Percentiles rank a stretch among this genome's conserved stretches.
Evolutionary conservation across 805 yeast species (phyloP).

Genomic region (Zygosaccharomyces kombuchaensis): DNA sequence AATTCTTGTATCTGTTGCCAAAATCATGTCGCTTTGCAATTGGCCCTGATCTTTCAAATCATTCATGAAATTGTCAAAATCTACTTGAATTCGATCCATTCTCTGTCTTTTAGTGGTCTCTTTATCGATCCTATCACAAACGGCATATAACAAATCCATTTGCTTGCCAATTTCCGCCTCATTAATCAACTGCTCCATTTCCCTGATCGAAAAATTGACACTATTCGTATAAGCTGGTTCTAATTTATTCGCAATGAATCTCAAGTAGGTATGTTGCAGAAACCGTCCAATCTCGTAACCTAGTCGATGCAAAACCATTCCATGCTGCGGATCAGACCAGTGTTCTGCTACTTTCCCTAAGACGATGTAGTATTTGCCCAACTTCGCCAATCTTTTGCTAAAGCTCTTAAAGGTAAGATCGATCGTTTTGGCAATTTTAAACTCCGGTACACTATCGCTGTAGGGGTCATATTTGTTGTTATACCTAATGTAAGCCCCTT

Average conservation of each 20-base stretch:
- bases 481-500: conserved; percentile 73
- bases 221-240: conserved; percentile 51
- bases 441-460: conserved; percentile 55
- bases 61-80: conserved; percentile 42
- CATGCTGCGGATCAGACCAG: conserved; percentile 54
- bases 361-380: conserved; percentile 61
- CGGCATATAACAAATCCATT: conserved; percentile 54
- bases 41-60: conserved; percentile 39
- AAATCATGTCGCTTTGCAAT: conserved; percentile 34
- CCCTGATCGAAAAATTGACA: conserved; percentile 52
- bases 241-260: conserved; percentile 38
- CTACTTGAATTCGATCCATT: conserved; percentile 34
- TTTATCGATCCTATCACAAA: conserved; percentile 47
- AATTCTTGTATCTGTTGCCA: conserved; percentile 46
- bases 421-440: conserved; percentile 62
- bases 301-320: conserved; percentile 69
- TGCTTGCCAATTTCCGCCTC: conserved; percentile 36
- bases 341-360: conserved; percentile 56
- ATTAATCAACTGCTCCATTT: conserved; percentile 49
- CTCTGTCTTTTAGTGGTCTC: conserved; percentile 41
- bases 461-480: conserved; percentile 54
- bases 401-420: conserved; percentile 72
- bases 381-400: conserved; percentile 52
- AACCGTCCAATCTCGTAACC: conserved; percentile 54
- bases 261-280: conserved; percentile 36